Conservation (phyloP, 805 yeast genomes). For the Yarrowia keelungensis region DNA sequence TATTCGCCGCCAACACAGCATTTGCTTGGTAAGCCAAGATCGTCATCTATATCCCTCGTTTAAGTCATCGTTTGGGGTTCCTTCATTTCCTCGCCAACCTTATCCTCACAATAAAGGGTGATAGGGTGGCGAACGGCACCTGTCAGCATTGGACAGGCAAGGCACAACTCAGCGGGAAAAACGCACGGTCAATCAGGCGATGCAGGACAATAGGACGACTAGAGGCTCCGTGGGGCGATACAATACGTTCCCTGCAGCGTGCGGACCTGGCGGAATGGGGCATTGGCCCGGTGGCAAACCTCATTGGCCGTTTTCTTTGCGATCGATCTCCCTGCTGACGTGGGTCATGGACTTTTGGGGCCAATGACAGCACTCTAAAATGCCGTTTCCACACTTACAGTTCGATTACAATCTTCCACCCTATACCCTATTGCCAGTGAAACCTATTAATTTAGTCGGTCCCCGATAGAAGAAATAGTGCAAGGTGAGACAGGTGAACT, state of each 20-base stretch:
- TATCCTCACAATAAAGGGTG: constrained; percentile 35
- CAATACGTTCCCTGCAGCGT: background rate
- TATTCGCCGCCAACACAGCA: too few species aligned
- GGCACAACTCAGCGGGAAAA: constrained; percentile 31
- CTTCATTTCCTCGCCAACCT: constrained; percentile 7
- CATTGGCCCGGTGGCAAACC: background rate
- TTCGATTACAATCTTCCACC: constrained; percentile 16
- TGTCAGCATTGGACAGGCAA: constrained; percentile 30
- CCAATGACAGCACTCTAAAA: constrained; percentile 19
- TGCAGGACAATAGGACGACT: constrained; percentile 4
- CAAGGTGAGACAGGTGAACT: too few species aligned
- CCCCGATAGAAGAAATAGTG: background rate
- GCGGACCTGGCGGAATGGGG: background rate
- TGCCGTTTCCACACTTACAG: constrained; percentile 8
- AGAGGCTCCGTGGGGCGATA: too few species aligned
- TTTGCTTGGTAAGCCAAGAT: background rate
- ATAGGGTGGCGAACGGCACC: constrained; percentile 38
- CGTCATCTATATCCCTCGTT: background rate
- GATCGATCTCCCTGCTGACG: background rate
- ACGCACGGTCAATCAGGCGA: constrained; percentile 32
- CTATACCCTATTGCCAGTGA: background rate
- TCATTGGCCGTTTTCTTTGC: background rate
- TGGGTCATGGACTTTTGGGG: background rate
- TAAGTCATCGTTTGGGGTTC: background rate
- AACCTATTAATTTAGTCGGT: constrained; percentile 24